Base-by-base conservation (phyloP, 1,284 basidiomycete species). In the Naganishia albida region DNA sequence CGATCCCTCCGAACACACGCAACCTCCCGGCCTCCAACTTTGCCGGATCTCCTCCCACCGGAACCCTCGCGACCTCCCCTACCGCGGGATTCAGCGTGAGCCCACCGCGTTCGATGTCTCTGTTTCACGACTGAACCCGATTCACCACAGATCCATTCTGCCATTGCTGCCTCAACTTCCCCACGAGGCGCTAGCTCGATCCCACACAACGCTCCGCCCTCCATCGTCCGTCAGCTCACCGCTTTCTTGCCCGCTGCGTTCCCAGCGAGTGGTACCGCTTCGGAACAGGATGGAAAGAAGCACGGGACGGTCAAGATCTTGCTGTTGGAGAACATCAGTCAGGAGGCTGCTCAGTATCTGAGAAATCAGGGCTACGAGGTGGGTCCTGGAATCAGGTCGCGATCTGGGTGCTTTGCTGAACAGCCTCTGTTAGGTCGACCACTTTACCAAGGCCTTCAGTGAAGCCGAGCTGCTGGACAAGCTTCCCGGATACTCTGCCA, bases 271-370 rank as follows among this genome's bases (percentile, higher is more conserved):
- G 62, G 72, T 38, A 50, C 66, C 49, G 51, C 44, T 18, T 34
- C 59, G 7, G 59, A 63, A 62, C 49, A 72, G 71, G 59, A 62
- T 49, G 15, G 72, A 71, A 38, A 69, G 55, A 43, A 65, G 62
- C 28, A 71, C 72, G 89, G 87, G 68, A 85, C 85, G 68, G 81
- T 91, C 43, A 82, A 82, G 63, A 84, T 98, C 56, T 84, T 99
- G 64, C 81, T 99, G 59, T 84, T 99, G 69, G 95, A 98, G 81
- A 98, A 98, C 77, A 94, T 99, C 82, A 93, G 89, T 79, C 85
- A 88, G 76, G 90, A 93, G 46, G 96, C 96, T 25, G 91, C 96
- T 62, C 80, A 83, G 39, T 83, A 87, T 67, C 89, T 99, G 81
- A 85, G 85, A 71, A 83, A 85, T 3, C 88, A 94, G 71, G 94